phyloP scores from a whole-genome alignment of 2,329 filamentous ascomycete species.

The Hymenoscyphus scutula region DNA sequence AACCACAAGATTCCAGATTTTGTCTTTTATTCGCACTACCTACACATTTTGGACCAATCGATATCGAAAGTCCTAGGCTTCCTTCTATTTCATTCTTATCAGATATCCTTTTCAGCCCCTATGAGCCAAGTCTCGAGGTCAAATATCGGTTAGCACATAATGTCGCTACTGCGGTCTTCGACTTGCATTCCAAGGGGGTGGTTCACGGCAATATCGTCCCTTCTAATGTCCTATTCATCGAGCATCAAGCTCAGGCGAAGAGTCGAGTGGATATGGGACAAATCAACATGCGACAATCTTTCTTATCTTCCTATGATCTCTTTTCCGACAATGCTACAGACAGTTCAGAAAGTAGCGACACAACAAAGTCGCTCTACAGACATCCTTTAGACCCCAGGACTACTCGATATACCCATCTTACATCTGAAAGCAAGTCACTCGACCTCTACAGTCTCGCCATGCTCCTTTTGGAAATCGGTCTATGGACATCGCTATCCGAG shows the following conservation, averaged over 20 bases:
- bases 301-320: conserved; percentile 72
- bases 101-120: conserved; percentile 50
- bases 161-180: conserved; percentile 69
- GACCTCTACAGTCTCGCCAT: conserved; percentile 74
- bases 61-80: conserved; percentile 48
- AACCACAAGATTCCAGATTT: conserved; percentile 65
- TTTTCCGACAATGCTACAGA: conserved; percentile 51
- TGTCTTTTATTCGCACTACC: conserved; percentile 76
- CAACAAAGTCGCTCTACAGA: conserved; percentile 45
- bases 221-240: conserved; percentile 65
- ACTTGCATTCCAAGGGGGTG: conserved; percentile 67
- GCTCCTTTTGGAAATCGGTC: conserved; percentile 69
- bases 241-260: conserved; percentile 28
- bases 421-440: conserved; percentile 55
- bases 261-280: conserved; percentile 27
- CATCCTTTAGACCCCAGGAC: conserved; percentile 63
- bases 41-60: conserved; percentile 58
- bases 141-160: conserved; percentile 75
- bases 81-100: conserved; percentile 47
- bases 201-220: conserved; percentile 69
- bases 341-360: conserved; percentile 22
- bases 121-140: conserved; percentile 68
- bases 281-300: conserved; percentile 64
- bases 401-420: conserved; percentile 48
- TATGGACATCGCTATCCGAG: conserved; percentile 64